These are phyloP conservation scores for Ophiocordyceps australis DNA, from an alignment of 2,329 filamentous ascomycete genomes.

Conservation along the genomic window DNA sequence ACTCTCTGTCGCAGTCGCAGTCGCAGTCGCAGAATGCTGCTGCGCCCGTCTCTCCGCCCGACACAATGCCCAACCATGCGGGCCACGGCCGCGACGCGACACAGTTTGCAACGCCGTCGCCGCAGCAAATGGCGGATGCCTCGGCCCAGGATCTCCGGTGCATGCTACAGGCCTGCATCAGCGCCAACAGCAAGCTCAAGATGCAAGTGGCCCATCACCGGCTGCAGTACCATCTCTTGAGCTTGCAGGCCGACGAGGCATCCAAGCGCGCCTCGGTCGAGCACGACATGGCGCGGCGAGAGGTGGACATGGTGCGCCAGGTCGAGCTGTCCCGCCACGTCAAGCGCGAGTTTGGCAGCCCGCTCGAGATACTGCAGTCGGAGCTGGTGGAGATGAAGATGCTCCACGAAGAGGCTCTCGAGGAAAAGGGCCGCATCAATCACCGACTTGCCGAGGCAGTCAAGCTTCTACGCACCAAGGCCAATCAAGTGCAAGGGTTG, in stretches of 20 bases:
- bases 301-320: conserved; percentile 67
- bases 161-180: conserved; percentile 35
- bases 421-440: conserved; percentile 45
- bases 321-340: conserved; percentile 52
- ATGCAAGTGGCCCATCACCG: conserved; percentile 83
- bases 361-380: conserved; percentile 31
- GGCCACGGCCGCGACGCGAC: conserved; percentile 11
- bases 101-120: conserved; percentile 27
- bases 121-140: conserved; percentile 31
- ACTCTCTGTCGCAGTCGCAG: conserved; percentile 5
- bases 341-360: conserved; percentile 30
- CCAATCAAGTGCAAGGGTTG: conserved; percentile 53
- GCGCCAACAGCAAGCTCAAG: conserved; percentile 43
- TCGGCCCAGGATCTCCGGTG: conserved; percentile 34
- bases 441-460: conserved; percentile 56
- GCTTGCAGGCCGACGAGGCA: conserved; percentile 69
- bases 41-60: conserved; percentile 33
- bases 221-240: conserved; percentile 71
- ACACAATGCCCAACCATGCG: conserved; percentile 20
- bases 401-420: conserved; percentile 46
- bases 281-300: conserved; percentile 75
- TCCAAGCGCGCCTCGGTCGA: conserved; percentile 79
- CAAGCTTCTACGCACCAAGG: conserved; percentile 59
- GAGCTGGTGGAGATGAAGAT: conserved; percentile 45
- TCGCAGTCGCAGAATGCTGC: no score